Conservation (phyloP, 139 green algal genomes). For the Chlamydomonas applanata region DNA sequence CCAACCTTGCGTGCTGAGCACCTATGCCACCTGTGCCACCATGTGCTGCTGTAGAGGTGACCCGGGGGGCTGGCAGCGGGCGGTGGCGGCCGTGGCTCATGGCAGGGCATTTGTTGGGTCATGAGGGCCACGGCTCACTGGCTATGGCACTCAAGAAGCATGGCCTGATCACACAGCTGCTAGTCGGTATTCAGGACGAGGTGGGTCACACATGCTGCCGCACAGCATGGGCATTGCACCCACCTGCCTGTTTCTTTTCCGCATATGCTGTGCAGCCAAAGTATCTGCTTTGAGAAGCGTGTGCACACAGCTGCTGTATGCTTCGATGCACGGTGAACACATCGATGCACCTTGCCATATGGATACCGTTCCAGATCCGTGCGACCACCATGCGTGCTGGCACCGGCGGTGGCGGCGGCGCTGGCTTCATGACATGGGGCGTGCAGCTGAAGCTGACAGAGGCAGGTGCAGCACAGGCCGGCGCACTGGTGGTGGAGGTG, state of each 20-base stretch:
- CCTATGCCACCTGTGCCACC: no score
- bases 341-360: no score
- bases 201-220: constrained; percentile 11
- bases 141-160: constrained; percentile 42
- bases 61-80: no score
- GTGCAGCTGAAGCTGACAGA: constrained; percentile 39
- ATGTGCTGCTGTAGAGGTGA: constrained; percentile 24
- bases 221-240: no score
- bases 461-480: constrained; percentile 18
- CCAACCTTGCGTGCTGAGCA: no score
- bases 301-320: no score
- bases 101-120: constrained; percentile 47
- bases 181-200: constrained; percentile 15
- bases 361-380: no score
- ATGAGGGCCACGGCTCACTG: constrained; percentile 40
- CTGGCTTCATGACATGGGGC: constrained; percentile 52
- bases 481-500: constrained; percentile 30
- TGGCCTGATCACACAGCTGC: constrained; percentile 29
- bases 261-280: no score
- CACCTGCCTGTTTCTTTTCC: no score
- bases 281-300: no score
- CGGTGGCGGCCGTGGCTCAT: constrained; percentile 35
- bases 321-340: no score
- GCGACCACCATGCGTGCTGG: background rate
- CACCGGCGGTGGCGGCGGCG: background rate